Percentiles rank a stretch among this genome's conserved stretches.
These are phyloP conservation scores for Magnusiomyces suaveolens DNA, from an alignment of 1,139 yeast species.

Conservation along the genomic window DNA sequence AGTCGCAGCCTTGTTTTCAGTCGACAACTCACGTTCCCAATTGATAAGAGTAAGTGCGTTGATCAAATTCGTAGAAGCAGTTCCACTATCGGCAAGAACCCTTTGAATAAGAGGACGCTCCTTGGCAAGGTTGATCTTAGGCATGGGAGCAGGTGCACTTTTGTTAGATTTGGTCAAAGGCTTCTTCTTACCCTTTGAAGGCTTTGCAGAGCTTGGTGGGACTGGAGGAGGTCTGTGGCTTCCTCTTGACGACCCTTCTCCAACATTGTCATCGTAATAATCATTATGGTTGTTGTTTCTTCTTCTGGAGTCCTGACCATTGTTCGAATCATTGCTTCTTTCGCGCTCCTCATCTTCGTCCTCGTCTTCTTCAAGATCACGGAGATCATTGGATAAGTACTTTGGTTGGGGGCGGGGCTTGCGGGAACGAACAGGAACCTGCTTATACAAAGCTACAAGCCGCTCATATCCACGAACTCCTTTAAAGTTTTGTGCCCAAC, in stretches of 20 bases:
- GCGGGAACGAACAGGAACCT: constrained; percentile 31
- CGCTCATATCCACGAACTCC: constrained; percentile 45
- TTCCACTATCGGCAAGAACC: constrained; percentile 65
- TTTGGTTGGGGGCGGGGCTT: constrained; percentile 29
- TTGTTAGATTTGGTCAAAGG: neutral
- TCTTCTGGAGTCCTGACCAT: constrained; percentile 3
- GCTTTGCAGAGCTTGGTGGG: constrained; percentile 7
- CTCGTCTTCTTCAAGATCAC: constrained; percentile 24
- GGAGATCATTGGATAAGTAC: constrained; percentile 21
- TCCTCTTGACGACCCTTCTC: neutral
- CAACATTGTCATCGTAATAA: constrained; percentile 1
- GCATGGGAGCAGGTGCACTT: constrained; percentile 8
- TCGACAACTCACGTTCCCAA: constrained; percentile 43
- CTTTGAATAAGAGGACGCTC: constrained; percentile 67
- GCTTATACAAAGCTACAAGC: constrained; percentile 42
- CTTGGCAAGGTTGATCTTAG: constrained; percentile 42
- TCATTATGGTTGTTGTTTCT: constrained; percentile 2
- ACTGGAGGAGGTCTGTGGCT: constrained; percentile 5
- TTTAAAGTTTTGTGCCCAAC: constrained; percentile 53
- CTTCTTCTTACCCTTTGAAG: neutral
- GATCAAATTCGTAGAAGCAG: constrained; percentile 61
- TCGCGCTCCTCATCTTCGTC: constrained; percentile 14
- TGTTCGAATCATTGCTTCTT: neutral
- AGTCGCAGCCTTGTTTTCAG: constrained; percentile 51
- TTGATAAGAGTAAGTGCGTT: constrained; percentile 55